phyloP scores from a whole-genome alignment of 2,329 filamentous ascomycete species.

The Alternaria alternata region DNA sequence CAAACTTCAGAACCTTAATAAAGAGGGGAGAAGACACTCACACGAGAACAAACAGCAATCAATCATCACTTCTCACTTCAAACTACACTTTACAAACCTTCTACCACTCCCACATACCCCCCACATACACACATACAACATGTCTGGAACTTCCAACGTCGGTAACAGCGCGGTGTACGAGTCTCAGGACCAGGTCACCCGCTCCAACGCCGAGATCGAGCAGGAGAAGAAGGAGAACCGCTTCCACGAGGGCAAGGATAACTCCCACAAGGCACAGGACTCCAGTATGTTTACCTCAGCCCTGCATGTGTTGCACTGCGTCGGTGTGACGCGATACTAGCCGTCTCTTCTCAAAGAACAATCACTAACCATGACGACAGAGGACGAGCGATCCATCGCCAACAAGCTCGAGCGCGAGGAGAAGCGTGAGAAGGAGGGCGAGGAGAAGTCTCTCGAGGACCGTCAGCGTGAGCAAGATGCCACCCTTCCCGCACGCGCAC shows the following conservation, averaged over 20 bases:
- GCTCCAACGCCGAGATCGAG: conserved; percentile 61
- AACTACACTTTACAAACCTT: neutral
- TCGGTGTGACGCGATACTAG: neutral
- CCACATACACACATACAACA: conserved; percentile 39
- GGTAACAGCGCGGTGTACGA: conserved; percentile 74
- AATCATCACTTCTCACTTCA: conserved; percentile 4
- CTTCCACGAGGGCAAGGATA: conserved; percentile 75
- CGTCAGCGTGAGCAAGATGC: conserved; percentile 65
- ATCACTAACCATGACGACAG: conserved; percentile 49
- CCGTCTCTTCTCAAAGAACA: conserved; percentile 2
- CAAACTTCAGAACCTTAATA: conserved; percentile 19
- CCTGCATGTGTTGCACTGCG: neutral
- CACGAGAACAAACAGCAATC: conserved; percentile 1
- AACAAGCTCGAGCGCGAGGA: conserved; percentile 74
- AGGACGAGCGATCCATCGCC: conserved; percentile 75
- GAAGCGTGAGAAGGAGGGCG: conserved; percentile 57
- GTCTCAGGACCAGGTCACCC: conserved; percentile 76
- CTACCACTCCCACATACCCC: neutral
- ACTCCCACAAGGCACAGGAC: conserved; percentile 74
- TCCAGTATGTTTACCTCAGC: conserved; percentile 65
- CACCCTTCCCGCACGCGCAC: conserved; percentile 64
- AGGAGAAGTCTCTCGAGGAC: conserved; percentile 47
- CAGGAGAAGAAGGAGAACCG: conserved; percentile 63
- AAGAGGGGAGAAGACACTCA: conserved; percentile 12
- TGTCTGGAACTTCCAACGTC: conserved; percentile 70